These are phyloP conservation scores for Globisporangium ultimum DNA, from an alignment of 352 stramenopile species.

Conservation along the genomic window DNA sequence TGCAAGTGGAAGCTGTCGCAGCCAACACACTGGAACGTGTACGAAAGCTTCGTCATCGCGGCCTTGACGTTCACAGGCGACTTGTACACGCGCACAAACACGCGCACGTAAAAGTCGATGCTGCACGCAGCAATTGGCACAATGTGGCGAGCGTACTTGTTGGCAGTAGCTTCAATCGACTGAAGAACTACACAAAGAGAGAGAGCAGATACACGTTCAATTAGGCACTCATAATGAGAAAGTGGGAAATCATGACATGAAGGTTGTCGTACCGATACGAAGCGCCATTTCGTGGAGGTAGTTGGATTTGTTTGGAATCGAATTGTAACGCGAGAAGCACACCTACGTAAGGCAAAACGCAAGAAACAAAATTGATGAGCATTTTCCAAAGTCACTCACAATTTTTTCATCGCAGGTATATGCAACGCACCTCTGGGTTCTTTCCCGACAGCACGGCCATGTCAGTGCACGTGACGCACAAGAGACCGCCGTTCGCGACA, in stretches of 20 bases:
- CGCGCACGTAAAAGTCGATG: constrained; percentile 99
- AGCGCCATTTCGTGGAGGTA: constrained; percentile 88
- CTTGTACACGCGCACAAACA: constrained; percentile 99
- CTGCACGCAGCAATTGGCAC: constrained; percentile 96
- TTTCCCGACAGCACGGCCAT: constrained; percentile 93
- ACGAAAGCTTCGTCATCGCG: constrained; percentile 88
- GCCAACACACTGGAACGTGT: constrained; percentile 90
- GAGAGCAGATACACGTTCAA: not conserved
- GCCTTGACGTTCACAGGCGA: constrained; percentile 94
- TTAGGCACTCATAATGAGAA: not conserved
- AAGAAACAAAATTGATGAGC: not conserved
- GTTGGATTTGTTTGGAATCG: constrained; percentile 84
- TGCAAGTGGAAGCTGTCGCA: constrained; percentile 98
- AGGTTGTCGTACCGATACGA: constrained; percentile 57
- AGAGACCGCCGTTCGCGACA: constrained; percentile 93
- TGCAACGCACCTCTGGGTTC: constrained; percentile 63
- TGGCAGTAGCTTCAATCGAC: constrained; percentile 92
- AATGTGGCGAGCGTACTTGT: constrained; percentile 96
- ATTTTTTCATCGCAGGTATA: not conserved
- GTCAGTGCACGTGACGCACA: constrained; percentile 99
- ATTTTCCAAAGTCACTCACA: not conserved
- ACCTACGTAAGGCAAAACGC: constrained; percentile 15
- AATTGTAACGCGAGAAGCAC: constrained; percentile 85
- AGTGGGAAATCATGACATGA: not conserved
- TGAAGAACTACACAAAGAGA: constrained; percentile 86